Evolutionary conservation across 345 rosid genomes (phyloP), one percentile per base, ranked within the genome.

Genomic region (Orychophragmus violaceus): DNA sequence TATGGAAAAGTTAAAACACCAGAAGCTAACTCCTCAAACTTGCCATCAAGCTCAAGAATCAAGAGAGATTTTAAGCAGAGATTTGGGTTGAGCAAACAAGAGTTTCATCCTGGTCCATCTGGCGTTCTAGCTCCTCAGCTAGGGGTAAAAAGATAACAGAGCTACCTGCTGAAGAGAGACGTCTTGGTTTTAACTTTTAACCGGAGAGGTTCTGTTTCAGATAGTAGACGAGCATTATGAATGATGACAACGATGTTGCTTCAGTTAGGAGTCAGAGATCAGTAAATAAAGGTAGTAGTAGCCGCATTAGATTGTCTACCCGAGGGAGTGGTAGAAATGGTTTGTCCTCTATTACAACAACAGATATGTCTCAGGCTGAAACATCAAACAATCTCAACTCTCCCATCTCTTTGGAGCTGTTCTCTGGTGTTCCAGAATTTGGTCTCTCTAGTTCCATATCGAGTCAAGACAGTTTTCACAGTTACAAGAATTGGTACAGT

Each of bases 401-500:
- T 77, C 82, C 84, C 58, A 62, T 89, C 63, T 83, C 30, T 76
- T 33, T 62, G 75, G 84, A 68, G 46, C 65, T 39, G 35, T 81
- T 63, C 78, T 67, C 95, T 28, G 84, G 84, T 81, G 82, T 86
- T 45, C 85, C 81, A 51, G 91, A 83, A 23, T 49, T 66, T 27
- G 82, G 54, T n/a, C n/a, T n/a, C n/a, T n/a, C n/a, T n/a, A n/a
- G n/a, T 64, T 75, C 88, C 48, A 61, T 74, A 62, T 36, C 69
- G 12, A 87, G 81, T 64, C 75, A 66, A 29, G 90, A 85, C 45
- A 80, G 82, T 73, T 84, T 85, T 66, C 77, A n/a, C n/a, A 28
- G 99, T 85, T 82, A 97, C 90, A 70, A 87, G 86, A 74, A 90
- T 94, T 84, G 99, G 99, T 59, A 68, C 74, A 29, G 99, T 94